A percentile compares a stretch with the other conserved stretches of the same genome.
Conservation (phyloP, 768 basidiomycete genomes). For the Boletus sp. region DNA sequence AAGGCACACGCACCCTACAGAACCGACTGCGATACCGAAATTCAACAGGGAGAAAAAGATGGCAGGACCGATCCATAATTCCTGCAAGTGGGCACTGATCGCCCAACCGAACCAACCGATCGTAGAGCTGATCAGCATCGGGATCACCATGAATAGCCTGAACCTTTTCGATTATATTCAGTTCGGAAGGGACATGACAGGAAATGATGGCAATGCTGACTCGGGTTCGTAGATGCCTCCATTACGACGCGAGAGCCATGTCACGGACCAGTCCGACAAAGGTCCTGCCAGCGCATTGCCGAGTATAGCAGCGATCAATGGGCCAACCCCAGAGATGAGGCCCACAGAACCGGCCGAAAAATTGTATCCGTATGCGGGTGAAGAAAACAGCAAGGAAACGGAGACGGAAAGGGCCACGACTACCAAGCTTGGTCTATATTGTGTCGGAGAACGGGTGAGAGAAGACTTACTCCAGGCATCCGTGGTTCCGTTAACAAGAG, state of each 20-base stretch:
- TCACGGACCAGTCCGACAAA: not conserved
- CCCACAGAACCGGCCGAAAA: not conserved
- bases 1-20: not conserved
- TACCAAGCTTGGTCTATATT: not conserved
- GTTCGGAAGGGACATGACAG: not conserved
- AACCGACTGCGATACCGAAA: not conserved
- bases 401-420: not conserved
- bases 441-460: not conserved
- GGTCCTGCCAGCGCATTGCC: not conserved
- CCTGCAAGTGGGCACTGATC: not conserved
- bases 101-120: slow-evolving; percentile 1
- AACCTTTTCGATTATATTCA: not conserved
- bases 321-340: not conserved
- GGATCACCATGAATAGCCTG: not conserved
- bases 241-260: not conserved
- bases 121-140: not conserved
- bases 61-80: not conserved
- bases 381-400: not conserved
- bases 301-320: not conserved
- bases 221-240: not conserved
- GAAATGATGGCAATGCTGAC: not conserved
- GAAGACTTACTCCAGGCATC: not conserved
- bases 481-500: not conserved
- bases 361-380: not conserved
- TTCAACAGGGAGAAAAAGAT: not conserved